phyloP scores from a whole-genome alignment of 805 yeast species.

The Ogataea methylovora region DNA sequence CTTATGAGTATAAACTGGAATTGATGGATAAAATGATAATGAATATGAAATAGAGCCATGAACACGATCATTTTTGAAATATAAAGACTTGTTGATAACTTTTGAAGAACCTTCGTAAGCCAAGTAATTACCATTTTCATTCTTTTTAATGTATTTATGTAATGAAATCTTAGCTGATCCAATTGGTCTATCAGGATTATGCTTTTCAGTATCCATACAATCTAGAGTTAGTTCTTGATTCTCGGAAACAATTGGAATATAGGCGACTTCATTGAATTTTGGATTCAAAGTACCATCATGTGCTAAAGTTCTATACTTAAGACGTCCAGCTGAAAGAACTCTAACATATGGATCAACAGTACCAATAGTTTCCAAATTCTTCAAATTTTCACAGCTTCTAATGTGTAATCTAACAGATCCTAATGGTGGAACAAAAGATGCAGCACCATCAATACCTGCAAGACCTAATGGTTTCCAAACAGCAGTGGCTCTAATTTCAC shows the following conservation, averaged over 20 bases:
- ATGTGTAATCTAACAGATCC: constrained; percentile 61
- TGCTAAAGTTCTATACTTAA: constrained; percentile 46
- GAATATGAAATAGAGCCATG: constrained; percentile 47
- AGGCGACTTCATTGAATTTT: constrained; percentile 48
- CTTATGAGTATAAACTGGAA: constrained; percentile 52
- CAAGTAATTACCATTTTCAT: constrained; percentile 36
- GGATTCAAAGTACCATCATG: constrained; percentile 51
- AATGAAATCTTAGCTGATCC: constrained; percentile 51
- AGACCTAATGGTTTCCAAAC: constrained; percentile 66
- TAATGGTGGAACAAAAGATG: constrained; percentile 47
- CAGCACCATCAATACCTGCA: constrained; percentile 38
- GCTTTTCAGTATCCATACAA: constrained; percentile 59
- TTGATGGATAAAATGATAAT: constrained; percentile 56
- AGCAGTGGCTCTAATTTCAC: constrained; percentile 47
- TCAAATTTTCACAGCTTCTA: constrained; percentile 42
- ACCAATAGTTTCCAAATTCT: constrained; percentile 59
- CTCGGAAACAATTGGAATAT: constrained; percentile 53
- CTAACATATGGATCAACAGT: constrained; percentile 70
- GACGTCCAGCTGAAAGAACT: constrained; percentile 49
- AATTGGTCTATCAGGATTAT: constrained; percentile 54
- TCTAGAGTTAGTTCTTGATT: constrained; percentile 52
- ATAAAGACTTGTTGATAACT: constrained; percentile 27
- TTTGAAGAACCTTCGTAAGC: constrained; percentile 46
- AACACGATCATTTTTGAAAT: constrained; percentile 31
- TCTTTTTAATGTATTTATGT: constrained; percentile 39